Evolutionary conservation across 2,329 filamentous ascomycete species (phyloP).

Genomic region (Paraphaeosphaeria minitans): DNA sequence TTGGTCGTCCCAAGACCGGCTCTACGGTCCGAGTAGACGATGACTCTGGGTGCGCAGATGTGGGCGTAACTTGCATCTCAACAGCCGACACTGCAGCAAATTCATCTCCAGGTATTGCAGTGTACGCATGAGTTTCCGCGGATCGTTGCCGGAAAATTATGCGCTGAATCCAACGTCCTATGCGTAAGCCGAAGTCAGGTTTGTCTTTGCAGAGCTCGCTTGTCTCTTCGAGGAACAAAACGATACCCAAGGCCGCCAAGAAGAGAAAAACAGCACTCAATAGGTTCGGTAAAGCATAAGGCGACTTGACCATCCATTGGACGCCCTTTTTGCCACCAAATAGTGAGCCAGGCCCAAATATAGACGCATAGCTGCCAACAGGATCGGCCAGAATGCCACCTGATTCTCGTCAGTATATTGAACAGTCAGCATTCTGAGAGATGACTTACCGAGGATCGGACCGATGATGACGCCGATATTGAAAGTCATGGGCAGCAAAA

Average conservation of each 20-base stretch:
- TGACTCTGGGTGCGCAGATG: constrained; percentile 18
- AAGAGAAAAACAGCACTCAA: constrained; percentile 67
- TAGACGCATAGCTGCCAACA: constrained; percentile 61
- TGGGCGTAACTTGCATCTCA: constrained; percentile 40
- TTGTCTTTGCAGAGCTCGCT: constrained; percentile 49
- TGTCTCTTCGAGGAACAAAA: constrained; percentile 70
- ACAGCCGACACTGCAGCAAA: constrained; percentile 28
- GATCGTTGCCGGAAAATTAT: constrained; percentile 37
- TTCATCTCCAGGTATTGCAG: constrained; percentile 35
- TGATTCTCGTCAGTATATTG: constrained; percentile 49
- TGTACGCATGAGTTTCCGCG: constrained; percentile 35
- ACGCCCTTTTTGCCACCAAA: constrained; percentile 64
- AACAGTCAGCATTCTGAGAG: not conserved
- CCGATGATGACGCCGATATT: constrained; percentile 61
- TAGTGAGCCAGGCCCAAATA: constrained; percentile 66
- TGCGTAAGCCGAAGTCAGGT: constrained; percentile 47
- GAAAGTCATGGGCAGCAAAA: constrained; percentile 70
- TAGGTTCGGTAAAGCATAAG: constrained; percentile 72
- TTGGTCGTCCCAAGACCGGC: constrained; percentile 25
- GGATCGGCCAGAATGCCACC: constrained; percentile 74
- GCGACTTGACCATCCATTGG: constrained; percentile 67
- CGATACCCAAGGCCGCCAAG: constrained; percentile 58
- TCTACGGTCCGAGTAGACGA: constrained; percentile 18
- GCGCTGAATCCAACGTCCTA: constrained; percentile 47
- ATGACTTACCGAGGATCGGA: constrained; percentile 41